These are phyloP conservation scores for Dactylis glomerata DNA, from an alignment of 176 grass and related monocot species.

Conservation along the genomic window DNA sequence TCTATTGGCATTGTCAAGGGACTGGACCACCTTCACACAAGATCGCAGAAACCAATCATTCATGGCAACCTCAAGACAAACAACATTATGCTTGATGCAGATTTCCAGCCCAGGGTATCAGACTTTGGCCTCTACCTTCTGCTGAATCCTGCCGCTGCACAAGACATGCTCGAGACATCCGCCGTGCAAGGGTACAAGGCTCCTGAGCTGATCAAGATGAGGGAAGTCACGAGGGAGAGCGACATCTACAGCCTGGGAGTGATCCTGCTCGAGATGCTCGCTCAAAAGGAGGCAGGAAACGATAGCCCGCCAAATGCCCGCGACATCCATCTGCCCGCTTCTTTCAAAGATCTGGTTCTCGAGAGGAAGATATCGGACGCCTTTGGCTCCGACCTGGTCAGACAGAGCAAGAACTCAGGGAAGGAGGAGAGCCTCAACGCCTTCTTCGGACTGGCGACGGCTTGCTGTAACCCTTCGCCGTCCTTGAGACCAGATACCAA, in stretches of 20 bases:
- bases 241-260: slow-evolving; percentile 81
- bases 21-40: slow-evolving; percentile 81
- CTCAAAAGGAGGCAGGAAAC: slow-evolving; percentile 54
- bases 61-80: slow-evolving; percentile 95
- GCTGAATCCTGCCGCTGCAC: slow-evolving; percentile 49
- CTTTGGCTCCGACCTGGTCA: slow-evolving; percentile 55
- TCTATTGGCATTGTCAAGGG: slow-evolving; percentile 82
- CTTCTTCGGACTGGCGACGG: slow-evolving; percentile 48
- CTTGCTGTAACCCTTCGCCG: slow-evolving; percentile 72
- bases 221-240: slow-evolving; percentile 54
- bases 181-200: slow-evolving; percentile 74
- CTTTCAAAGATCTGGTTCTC: slow-evolving; percentile 72
- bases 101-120: slow-evolving; percentile 79
- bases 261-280: slow-evolving; percentile 86
- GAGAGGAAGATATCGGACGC: slow-evolving; percentile 71
- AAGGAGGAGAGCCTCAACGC: slow-evolving; percentile 51
- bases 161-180: slow-evolving; percentile 78
- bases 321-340: slow-evolving; percentile 52
- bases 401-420: slow-evolving; percentile 40
- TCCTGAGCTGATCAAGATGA: slow-evolving; percentile 87
- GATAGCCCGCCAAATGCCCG: slow-evolving; percentile 28
- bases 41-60: slow-evolving; percentile 57
- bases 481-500: slow-evolving; percentile 69
- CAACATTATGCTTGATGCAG: slow-evolving; percentile 84
- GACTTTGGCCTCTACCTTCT: slow-evolving; percentile 86